Conservation (phyloP, 225 moss, liverwort and hornwort species). For the Anthoceros angustus region DNA sequence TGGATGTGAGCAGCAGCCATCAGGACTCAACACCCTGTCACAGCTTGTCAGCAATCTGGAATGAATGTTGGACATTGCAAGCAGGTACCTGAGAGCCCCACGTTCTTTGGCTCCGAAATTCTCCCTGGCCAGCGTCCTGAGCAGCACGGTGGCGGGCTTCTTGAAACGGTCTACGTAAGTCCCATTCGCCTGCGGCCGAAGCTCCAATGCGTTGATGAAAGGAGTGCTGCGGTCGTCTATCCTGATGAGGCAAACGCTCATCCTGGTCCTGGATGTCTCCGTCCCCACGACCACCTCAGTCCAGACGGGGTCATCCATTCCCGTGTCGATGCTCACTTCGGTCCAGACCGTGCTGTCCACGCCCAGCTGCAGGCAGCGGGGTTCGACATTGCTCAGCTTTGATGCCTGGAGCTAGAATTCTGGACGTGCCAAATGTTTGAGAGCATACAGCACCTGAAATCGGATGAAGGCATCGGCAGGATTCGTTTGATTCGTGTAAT, state of each 20-base stretch:
- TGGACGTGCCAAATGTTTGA: no score
- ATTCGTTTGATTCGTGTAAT: neutral
- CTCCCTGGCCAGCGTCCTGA: no score
- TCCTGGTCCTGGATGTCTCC: neutral
- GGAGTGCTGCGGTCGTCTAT: neutral
- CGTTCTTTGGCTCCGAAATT: no score
- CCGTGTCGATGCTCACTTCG: neutral
- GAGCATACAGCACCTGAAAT: no score
- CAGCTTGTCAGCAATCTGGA: neutral
- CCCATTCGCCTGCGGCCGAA: neutral
- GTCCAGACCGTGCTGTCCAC: neutral
- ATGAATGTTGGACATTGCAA: no score
- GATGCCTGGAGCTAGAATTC: neutral
- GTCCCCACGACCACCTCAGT: neutral
- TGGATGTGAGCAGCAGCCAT: neutral
- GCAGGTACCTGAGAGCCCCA: no score
- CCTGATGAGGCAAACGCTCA: neutral
- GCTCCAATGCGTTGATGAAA: constrained; percentile 1
- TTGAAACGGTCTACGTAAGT: neutral
- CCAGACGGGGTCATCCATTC: neutral
- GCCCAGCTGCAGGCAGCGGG: neutral
- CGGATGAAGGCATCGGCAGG: no score
- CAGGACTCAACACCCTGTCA: neutral
- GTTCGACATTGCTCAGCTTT: neutral
- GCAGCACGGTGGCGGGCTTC: neutral